Percentiles rank a stretch among this genome's conserved stretches.
These are phyloP conservation scores for Pseudomicrostroma phylloplanum DNA, from an alignment of 1,284 basidiomycete genomes.

Conservation along the genomic window DNA sequence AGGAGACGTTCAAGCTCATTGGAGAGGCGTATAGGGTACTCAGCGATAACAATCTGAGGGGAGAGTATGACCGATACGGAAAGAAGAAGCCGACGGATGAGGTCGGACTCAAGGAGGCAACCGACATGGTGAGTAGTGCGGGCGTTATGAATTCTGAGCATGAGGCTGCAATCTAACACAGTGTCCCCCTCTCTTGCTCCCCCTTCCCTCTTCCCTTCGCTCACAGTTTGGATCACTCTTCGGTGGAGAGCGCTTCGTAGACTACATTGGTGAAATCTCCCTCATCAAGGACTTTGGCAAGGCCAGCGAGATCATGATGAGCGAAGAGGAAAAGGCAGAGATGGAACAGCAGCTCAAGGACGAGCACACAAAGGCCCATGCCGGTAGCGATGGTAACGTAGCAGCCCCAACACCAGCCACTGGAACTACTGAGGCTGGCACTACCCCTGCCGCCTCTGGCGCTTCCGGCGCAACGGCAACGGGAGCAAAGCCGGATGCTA, in stretches of 20 bases:
- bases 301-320: constrained; percentile 55
- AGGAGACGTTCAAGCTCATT: constrained; percentile 39
- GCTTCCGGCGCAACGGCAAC: constrained; percentile 34
- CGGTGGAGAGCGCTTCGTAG: constrained; percentile 48
- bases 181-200: too few relatives aligned
- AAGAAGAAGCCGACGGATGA: constrained; percentile 57
- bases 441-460: constrained; percentile 38
- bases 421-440: constrained; percentile 19
- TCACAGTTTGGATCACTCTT: constrained; percentile 47
- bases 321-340: constrained; percentile 84
- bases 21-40: constrained; percentile 60
- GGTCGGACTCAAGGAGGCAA: constrained; percentile 49
- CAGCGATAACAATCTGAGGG: constrained; percentile 65
- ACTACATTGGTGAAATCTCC: constrained; percentile 50
- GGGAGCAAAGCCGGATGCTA: constrained; percentile 11
- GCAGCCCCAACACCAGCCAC: constrained; percentile 15
- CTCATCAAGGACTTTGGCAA: constrained; percentile 51
- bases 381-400: constrained; percentile 14
- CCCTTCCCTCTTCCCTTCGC: neutral
- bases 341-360: constrained; percentile 66
- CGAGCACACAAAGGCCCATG: constrained; percentile 21
- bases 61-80: constrained; percentile 91
- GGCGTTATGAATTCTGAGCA: neutral
- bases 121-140: constrained; percentile 37
- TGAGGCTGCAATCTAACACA: neutral